A percentile compares a stretch with the other conserved stretches of the same genome.
Evolutionary conservation across 257 asterid species (phyloP).

Genomic region (Capsicum rhomboideum): DNA sequence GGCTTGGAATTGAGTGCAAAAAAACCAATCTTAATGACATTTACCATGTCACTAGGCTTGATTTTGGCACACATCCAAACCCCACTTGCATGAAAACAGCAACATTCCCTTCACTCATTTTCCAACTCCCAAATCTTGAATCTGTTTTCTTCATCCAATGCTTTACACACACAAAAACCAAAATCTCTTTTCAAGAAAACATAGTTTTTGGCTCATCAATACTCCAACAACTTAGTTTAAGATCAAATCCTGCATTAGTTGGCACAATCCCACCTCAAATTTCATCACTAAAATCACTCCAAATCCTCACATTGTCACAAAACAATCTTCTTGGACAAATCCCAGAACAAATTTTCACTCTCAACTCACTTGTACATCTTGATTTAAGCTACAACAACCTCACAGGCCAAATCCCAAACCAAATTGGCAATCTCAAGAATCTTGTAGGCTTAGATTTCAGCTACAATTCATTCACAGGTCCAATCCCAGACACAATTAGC

Average conservation of each 20-base stretch:
- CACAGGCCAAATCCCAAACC: slow-evolving; percentile 36
- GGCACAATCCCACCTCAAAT: slow-evolving; percentile 66
- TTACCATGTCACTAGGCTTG: slow-evolving; percentile 60
- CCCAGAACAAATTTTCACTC: slow-evolving; percentile 36
- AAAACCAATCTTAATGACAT: background rate
- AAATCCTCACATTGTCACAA: slow-evolving; percentile 71
- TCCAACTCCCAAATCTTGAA: slow-evolving; percentile 56
- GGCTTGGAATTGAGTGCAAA: slow-evolving; percentile 77
- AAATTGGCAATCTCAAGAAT: slow-evolving; percentile 36
- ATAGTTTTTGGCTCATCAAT: background rate
- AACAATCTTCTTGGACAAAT: slow-evolving; percentile 50
- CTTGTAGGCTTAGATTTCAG: slow-evolving; percentile 69
- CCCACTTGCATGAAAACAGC: slow-evolving; percentile 69
- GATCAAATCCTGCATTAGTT: slow-evolving; percentile 56
- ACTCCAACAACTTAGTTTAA: slow-evolving; percentile 54
- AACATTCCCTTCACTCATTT: slow-evolving; percentile 59
- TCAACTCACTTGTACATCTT: slow-evolving; percentile 52
- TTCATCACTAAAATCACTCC: slow-evolving; percentile 52
- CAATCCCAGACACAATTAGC: slow-evolving; percentile 45
- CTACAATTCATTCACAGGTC: slow-evolving; percentile 45
- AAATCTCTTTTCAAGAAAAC: slow-evolving; percentile 20
- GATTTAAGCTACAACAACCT: slow-evolving; percentile 75
- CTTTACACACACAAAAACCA: slow-evolving; percentile 37
- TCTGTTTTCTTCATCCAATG: slow-evolving; percentile 67
- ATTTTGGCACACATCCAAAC: slow-evolving; percentile 65